Percentiles rank a stretch among this genome's conserved stretches.
Evolutionary conservation across 176 grass and related monocot species (phyloP).

Genomic region (Bolboschoenus planiculmis): DNA sequence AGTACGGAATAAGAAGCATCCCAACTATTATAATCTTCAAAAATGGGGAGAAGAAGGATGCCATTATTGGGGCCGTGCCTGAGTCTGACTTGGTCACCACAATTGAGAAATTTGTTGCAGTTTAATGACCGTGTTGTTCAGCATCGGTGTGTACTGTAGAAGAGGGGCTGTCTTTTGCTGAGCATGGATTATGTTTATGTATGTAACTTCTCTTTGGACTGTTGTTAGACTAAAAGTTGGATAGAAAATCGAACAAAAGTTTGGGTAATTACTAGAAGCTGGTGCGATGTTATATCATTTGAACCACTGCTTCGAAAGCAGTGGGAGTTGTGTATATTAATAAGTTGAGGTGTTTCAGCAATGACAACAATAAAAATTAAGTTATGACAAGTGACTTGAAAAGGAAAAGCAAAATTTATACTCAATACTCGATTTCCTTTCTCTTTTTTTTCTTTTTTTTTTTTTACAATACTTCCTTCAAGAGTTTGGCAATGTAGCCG

Average conservation of each 20-base stretch:
- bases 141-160: not conserved
- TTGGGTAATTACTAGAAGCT: not conserved
- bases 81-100: constrained; percentile 25
- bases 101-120: constrained; percentile 27
- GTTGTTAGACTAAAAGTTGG: not conserved
- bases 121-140: not conserved
- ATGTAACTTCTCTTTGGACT: not conserved
- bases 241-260: not conserved
- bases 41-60: constrained; percentile 51
- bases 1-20: constrained; percentile 55
- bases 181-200: not conserved
- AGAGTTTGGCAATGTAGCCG: not conserved
- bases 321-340: not conserved
- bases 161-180: not conserved
- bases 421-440: not conserved
- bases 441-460: not conserved
- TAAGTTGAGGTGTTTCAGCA: not conserved
- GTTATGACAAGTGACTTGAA: not conserved
- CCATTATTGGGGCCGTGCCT: constrained; percentile 29
- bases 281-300: not conserved
- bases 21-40: constrained; percentile 61
- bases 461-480: not conserved
- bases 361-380: not conserved
- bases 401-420: not conserved
- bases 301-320: not conserved